Evolutionary conservation across 2,329 filamentous ascomycete genomes (phyloP), one percentile per base, ranked within the genome.

Genomic region (Colletotrichum coccodes): DNA sequence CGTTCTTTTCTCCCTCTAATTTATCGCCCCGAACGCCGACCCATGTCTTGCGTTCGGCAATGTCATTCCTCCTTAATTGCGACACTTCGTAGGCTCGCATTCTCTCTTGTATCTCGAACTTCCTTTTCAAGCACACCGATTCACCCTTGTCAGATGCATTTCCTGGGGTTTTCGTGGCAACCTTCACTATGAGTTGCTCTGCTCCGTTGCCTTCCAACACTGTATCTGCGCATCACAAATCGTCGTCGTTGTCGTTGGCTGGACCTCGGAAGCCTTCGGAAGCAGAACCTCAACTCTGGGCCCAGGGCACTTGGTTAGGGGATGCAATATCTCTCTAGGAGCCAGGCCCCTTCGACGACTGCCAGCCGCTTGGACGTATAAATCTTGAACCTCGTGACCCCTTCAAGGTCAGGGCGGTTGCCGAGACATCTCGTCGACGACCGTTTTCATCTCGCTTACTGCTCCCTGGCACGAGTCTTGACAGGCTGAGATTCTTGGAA

Each of bases 1-100:
- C 54, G 64, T 59, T 60, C 50, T 50, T 65, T 53, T 52, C n/a
- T 64, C 26, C 30, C 23, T 32, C 14, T 36, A 47, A 53, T 64
- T 36, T 54, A 53, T 53, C 47, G 23, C 64, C 42, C 64, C 64
- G 64, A 68, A 68, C 64, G 60, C 64, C 64, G 64, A 68, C 46
- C 49, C 26, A 21, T 14, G n/a, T 64, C 44, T 59, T 53, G 53
- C 36, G 47, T 52, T 67, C 34, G 50, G 23, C 28, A 30, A 46
- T 58, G 60, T 26, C 42, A 52, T 26, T 28, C 21, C 40, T 32
- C 18, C 42, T 53, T 59, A 46, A 53, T 53, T 36, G 30, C 28
- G n/a, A 26, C 28, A 34, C 30, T 34, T n/a, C 30, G n/a, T 58
- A 30, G 44, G 46, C 32, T 59, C 38, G 36, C 21, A 23, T 46